Conservation (phyloP, 257 asterid genomes). For the Eustoma russellianum region DNA sequence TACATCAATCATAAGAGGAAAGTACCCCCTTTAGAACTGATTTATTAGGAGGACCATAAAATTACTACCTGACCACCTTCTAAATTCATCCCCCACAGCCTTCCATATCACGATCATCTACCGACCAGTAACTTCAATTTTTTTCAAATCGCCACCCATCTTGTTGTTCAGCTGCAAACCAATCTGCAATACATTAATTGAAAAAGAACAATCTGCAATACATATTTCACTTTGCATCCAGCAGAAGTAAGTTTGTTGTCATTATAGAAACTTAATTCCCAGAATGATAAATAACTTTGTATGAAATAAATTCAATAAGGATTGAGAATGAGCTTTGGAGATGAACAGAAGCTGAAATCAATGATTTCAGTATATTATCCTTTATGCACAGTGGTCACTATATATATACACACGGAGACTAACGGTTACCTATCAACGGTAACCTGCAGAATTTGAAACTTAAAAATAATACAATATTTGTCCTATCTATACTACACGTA, state of each 20-base stretch:
- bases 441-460: too few relatives aligned
- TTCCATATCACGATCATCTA: constrained; percentile 90
- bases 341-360: too few relatives aligned
- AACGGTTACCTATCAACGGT: too few relatives aligned
- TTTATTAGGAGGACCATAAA: constrained; percentile 89
- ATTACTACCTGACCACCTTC: constrained; percentile 57
- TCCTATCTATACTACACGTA: too few relatives aligned
- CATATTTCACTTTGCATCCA: constrained; percentile 88
- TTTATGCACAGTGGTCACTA: too few relatives aligned
- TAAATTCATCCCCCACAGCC: constrained; percentile 70
- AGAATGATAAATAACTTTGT: too few relatives aligned
- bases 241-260: constrained; percentile 73
- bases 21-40: constrained; percentile 69
- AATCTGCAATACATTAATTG: constrained; percentile 94
- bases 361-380: too few relatives aligned
- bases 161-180: constrained; percentile 93
- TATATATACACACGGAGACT: too few relatives aligned
- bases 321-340: too few relatives aligned
- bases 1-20: constrained; percentile 91
- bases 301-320: too few relatives aligned
- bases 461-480: too few relatives aligned
- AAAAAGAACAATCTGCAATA: constrained; percentile 97
- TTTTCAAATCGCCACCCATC: constrained; percentile 86
- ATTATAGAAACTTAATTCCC: too few relatives aligned
- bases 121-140: constrained; percentile 64